Percentiles rank a stretch among this genome's conserved stretches.
These are phyloP conservation scores for Vitis rotundifolia DNA, from an alignment of 164 flowering plant species.

Conservation along the genomic window DNA sequence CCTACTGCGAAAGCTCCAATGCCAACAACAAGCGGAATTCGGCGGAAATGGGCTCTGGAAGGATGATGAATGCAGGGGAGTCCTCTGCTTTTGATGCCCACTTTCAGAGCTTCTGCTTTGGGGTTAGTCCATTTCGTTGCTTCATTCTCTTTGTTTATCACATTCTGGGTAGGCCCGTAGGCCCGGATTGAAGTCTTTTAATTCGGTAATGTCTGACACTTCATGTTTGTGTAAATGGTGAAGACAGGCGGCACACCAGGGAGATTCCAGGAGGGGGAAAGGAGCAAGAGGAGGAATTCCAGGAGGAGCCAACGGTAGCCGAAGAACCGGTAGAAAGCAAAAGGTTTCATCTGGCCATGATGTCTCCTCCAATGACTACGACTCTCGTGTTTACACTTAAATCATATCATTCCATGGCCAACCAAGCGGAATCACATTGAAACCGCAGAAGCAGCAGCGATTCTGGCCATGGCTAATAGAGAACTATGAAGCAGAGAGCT, in stretches of 20 bases:
- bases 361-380: slow-evolving; percentile 20
- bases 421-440: too few species aligned
- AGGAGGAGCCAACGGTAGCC: slow-evolving; percentile 23
- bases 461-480: too few species aligned
- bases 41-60: slow-evolving; percentile 34
- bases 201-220: background rate
- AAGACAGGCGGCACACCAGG: slow-evolving; percentile 39
- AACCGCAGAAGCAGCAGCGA: too few species aligned
- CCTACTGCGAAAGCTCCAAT: slow-evolving; percentile 17
- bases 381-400: slow-evolving; percentile 23
- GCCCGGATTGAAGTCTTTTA: background rate
- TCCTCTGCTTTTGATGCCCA: slow-evolving; percentile 21
- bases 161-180: background rate
- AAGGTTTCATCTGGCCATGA: slow-evolving; percentile 33
- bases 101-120: slow-evolving; percentile 50
- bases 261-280: slow-evolving; percentile 23
- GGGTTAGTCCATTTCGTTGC: slow-evolving; percentile 39
- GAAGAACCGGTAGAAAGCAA: slow-evolving; percentile 29
- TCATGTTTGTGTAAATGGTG: background rate
- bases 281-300: slow-evolving; percentile 33
- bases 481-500: too few species aligned
- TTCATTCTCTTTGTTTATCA: background rate
- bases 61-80: slow-evolving; percentile 3
- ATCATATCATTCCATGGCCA: too few species aligned
- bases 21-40: slow-evolving; percentile 43